Conservation (phyloP, 345 rosid genomes). For the Eucalyptus marginata region DNA sequence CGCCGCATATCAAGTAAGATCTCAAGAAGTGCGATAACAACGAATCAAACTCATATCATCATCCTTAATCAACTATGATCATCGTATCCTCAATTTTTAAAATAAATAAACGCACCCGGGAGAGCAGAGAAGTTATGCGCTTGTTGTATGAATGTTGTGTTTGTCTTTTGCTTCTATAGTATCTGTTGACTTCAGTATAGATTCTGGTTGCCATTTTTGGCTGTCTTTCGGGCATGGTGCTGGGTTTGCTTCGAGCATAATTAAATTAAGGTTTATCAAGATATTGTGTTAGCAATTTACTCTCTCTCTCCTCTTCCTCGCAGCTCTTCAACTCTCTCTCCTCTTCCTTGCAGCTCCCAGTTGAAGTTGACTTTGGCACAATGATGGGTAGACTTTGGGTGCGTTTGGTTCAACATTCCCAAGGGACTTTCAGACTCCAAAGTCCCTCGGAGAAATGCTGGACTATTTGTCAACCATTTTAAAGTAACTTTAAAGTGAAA, state of each 20-base stretch:
- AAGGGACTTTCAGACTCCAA: too few species aligned
- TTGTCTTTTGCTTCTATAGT: not conserved
- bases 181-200: not conserved
- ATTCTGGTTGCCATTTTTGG: not conserved
- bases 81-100: too few species aligned
- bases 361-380: not conserved
- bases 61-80: too few species aligned
- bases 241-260: not conserved
- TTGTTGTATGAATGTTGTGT: not conserved
- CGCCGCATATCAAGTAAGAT: not conserved
- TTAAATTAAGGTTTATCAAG: too few species aligned
- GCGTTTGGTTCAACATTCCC: too few species aligned
- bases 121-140: not conserved
- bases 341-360: not conserved
- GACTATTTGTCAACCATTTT: too few species aligned
- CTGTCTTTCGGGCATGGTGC: not conserved
- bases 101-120: too few species aligned
- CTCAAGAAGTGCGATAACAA: not conserved
- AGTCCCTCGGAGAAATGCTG: too few species aligned
- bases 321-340: not conserved
- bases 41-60: not conserved
- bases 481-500: too few species aligned
- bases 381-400: not conserved
- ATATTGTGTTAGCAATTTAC: too few species aligned
- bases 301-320: not conserved